phyloP scores from a whole-genome alignment of 257 asterid genomes.

The Handroanthus guayacan region DNA sequence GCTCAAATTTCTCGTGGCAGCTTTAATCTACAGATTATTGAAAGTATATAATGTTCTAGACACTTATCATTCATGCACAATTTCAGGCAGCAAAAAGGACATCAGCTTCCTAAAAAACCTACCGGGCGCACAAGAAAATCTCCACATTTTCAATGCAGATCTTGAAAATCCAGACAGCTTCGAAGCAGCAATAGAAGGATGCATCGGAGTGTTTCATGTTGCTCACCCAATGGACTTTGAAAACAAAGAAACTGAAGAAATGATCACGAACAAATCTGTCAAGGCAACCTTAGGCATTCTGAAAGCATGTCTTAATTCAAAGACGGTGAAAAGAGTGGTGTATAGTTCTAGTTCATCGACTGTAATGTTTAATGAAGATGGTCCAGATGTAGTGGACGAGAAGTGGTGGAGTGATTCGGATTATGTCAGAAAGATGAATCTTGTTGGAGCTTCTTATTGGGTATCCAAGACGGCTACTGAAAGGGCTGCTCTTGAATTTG shows the following conservation, averaged over 20 bases:
- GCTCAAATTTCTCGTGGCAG: background rate
- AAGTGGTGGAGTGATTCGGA: constrained; percentile 41
- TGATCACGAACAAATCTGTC: constrained; percentile 26
- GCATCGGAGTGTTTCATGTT: constrained; percentile 55
- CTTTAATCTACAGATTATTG: background rate
- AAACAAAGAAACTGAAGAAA: constrained; percentile 45
- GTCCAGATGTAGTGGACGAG: constrained; percentile 34
- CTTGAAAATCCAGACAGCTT: constrained; percentile 49
- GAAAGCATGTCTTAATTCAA: constrained; percentile 39
- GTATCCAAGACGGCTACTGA: constrained; percentile 37
- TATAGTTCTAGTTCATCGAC: constrained; percentile 43
- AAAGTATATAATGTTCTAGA: background rate
- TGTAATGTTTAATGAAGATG: constrained; percentile 7
- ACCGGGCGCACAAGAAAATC: constrained; percentile 49
- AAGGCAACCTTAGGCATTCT: constrained; percentile 40
- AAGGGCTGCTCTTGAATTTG: constrained; percentile 37
- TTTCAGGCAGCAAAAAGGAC: constrained; percentile 43
- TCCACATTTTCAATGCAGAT: constrained; percentile 51
- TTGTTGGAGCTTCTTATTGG: background rate
- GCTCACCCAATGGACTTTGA: constrained; percentile 53
- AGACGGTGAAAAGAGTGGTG: constrained; percentile 49
- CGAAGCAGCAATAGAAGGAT: constrained; percentile 50
- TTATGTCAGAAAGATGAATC: background rate
- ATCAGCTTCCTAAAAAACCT: constrained; percentile 49
- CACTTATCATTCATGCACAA: background rate